Conservation (phyloP, 2,329 filamentous ascomycete genomes). For the Aspergillus ochraceoroseus region DNA sequence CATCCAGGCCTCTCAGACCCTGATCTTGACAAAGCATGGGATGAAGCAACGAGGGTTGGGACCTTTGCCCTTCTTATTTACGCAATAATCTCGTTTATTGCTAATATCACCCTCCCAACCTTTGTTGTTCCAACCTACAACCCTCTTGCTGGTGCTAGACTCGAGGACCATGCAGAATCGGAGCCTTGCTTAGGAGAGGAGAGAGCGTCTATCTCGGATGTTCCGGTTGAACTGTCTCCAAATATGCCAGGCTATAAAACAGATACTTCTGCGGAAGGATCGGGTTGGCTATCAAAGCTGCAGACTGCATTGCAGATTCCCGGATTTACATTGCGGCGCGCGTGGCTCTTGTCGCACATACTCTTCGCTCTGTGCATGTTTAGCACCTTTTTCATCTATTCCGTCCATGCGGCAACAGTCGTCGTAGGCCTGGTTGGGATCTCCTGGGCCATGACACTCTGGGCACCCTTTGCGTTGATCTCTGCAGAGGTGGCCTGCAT, state of each 20-base stretch:
- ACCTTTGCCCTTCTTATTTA: constrained; percentile 87
- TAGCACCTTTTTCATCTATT: constrained; percentile 71
- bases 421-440: constrained; percentile 79
- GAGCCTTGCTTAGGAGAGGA: constrained; percentile 19
- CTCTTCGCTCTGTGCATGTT: constrained; percentile 79
- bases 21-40: constrained; percentile 75
- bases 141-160: constrained; percentile 10
- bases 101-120: constrained; percentile 79
- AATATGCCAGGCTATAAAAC: constrained; percentile 17
- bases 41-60: constrained; percentile 77
- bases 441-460: constrained; percentile 86
- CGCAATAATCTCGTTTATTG: constrained; percentile 73
- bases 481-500: constrained; percentile 83
- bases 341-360: constrained; percentile 82
- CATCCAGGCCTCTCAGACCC: constrained; percentile 72
- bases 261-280: constrained; percentile 16
- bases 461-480: constrained; percentile 94
- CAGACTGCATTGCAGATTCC: constrained; percentile 76
- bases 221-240: constrained; percentile 32
- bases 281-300: constrained; percentile 54
- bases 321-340: constrained; percentile 77
- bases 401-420: constrained; percentile 65
- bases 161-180: constrained; percentile 17
- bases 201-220: constrained; percentile 32
- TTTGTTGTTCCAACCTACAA: constrained; percentile 76